A percentile compares a stretch with the other conserved stretches of the same genome.
These are phyloP conservation scores for Scheffersomyces segobiensis DNA, from an alignment of 1,139 yeast species.

Conservation along the genomic window DNA sequence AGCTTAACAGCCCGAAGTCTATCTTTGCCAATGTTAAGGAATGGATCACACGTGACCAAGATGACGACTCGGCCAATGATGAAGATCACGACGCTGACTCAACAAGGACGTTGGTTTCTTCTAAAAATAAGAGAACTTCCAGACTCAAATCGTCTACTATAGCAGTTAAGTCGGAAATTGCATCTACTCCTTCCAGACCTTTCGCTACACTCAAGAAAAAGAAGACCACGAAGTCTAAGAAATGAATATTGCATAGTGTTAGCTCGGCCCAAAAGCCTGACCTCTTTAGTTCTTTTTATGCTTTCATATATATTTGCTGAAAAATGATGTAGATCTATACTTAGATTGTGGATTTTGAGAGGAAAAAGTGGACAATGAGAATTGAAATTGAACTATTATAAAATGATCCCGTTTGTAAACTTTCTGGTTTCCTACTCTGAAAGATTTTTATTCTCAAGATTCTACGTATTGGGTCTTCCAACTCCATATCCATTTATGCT, in stretches of 20 bases:
- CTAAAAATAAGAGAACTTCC: conserved; percentile 4
- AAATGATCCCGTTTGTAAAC: no score
- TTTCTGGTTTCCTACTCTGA: not conserved
- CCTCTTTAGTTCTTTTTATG: not conserved
- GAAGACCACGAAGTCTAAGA: not conserved
- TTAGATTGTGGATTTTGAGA: not conserved
- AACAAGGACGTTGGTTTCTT: not conserved
- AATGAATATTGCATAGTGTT: not conserved
- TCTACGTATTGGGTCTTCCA: not conserved
- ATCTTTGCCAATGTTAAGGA: conserved; percentile 65
- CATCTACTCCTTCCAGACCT: not conserved
- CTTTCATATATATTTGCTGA: not conserved
- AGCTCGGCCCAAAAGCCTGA: not conserved
- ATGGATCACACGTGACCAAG: conserved; percentile 54
- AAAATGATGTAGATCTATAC: not conserved
- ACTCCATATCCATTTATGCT: not conserved
- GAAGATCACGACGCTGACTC: conserved; percentile 11
- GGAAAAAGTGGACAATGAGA: not conserved
- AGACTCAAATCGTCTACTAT: not conserved
- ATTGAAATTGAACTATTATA: no score
- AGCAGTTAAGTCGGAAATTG: not conserved
- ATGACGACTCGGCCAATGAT: conserved; percentile 12
- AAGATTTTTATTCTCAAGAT: not conserved
- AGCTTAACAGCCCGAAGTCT: conserved; percentile 40
- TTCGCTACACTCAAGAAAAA: conserved; percentile 2